Base-by-base conservation (phyloP, 2,329 filamentous ascomycete species). In the Drechslerella coelobrocha region DNA sequence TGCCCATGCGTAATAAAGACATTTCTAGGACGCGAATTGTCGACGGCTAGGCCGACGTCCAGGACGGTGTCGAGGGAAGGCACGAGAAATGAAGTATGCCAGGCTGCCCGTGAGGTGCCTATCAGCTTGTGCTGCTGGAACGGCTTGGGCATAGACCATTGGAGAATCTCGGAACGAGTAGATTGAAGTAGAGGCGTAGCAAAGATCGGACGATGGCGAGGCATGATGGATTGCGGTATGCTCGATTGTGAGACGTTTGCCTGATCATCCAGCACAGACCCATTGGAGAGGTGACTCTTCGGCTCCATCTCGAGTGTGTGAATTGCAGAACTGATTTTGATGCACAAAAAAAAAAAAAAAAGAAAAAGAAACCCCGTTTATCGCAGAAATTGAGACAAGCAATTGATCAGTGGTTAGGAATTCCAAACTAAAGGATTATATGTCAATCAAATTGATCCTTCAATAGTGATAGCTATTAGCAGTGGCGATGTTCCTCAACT, bases 71-170 rank as follows among this genome's bases (percentile, higher is more conserved):
- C 81, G 54, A 83, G 80, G 71, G 82, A 80, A 0, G 82, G 82
- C 54, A 83, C 79, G 48, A 83, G 76, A 66, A 83, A 83, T 3
- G 81, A 83, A 1, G 82, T 83, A 75, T 83, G 81, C 82, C 82
- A 83, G 12, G 82, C 82, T 5, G 82, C 82, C 12, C 82, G 80
- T 6, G 82, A 83, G 24, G 79, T 79, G 57, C 82, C 82, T 0
- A 81, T 82, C 8, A 83, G 77, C 2, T 61, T 65, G 21, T 63
- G 68, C 48, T 72, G 68, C 10, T 63, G 61, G 50, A 72, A 72
- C 3, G 68, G 68, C n/a, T 51, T 47, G 14, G 68, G 68, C 14
- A 72, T 50, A 21, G 47, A 31, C 68, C 68, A 72, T 50, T 63
- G 59, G 12, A 72, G 53, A 5, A 53, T 72, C 45, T 60, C 54